These are phyloP conservation scores for Saccharomycopsis selenospora DNA, from an alignment of 805 yeast genomes.

Conservation along the genomic window DNA sequence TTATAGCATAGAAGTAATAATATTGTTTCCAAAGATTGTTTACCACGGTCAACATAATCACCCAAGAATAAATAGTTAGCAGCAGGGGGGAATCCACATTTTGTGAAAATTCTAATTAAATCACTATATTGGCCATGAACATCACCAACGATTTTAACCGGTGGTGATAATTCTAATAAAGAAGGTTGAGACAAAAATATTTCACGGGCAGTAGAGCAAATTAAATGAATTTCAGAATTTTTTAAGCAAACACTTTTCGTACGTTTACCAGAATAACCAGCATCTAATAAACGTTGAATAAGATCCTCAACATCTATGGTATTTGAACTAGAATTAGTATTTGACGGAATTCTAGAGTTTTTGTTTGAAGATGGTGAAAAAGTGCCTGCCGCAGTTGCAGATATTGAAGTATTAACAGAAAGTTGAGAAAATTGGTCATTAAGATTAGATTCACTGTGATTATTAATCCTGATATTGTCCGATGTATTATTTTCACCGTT, in stretches of 20 bases:
- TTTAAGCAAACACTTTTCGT: slow-evolving; percentile 85
- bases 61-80: slow-evolving; percentile 90
- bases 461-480: no score
- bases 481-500: neutral
- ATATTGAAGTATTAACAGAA: neutral
- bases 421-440: neutral
- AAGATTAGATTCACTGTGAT: neutral
- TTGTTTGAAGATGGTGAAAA: slow-evolving; percentile 14
- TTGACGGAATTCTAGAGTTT: slow-evolving; percentile 9
- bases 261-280: slow-evolving; percentile 92
- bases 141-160: slow-evolving; percentile 83
- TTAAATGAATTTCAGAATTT: slow-evolving; percentile 77
- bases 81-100: slow-evolving; percentile 95
- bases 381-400: neutral
- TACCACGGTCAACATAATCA: slow-evolving; percentile 96
- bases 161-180: slow-evolving; percentile 71
- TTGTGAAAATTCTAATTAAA: slow-evolving; percentile 80
- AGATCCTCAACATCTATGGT: slow-evolving; percentile 66
- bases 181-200: slow-evolving; percentile 88
- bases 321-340: neutral
- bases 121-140: slow-evolving; percentile 97
- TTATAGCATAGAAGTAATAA: slow-evolving; percentile 82
- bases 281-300: slow-evolving; percentile 86
- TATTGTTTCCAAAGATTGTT: slow-evolving; percentile 91
- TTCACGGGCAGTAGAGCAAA: slow-evolving; percentile 84